Evolutionary conservation across 257 asterid species (phyloP).

Genomic region (Lithospermum erythrorhizon): DNA sequence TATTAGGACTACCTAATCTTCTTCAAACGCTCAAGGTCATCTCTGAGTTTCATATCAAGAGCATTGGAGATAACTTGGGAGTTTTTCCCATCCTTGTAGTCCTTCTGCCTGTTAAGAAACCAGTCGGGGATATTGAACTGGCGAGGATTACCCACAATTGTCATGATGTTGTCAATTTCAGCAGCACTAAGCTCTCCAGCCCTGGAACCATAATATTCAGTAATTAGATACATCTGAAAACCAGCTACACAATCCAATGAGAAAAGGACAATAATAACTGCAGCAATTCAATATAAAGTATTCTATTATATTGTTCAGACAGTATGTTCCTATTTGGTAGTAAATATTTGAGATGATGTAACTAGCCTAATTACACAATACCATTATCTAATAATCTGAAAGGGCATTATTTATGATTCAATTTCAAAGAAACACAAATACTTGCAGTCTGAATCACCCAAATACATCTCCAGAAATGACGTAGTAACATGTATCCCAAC

Average conservation of each 20-base stretch:
- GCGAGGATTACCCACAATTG: conserved; percentile 11
- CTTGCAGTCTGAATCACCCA: no score
- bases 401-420: no score
- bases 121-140: conserved; percentile 13
- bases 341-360: neutral
- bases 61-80: conserved; percentile 30
- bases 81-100: conserved; percentile 9
- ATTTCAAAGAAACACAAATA: no score
- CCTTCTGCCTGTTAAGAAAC: conserved; percentile 11
- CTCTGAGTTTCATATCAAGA: conserved; percentile 46
- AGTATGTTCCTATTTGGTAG: no score
- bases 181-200: conserved; percentile 12
- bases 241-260: neutral
- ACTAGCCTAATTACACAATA: neutral
- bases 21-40: conserved; percentile 37
- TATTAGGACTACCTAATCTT: conserved; percentile 21
- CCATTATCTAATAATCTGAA: no score
- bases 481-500: no score
- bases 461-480: no score
- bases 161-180: conserved; percentile 12
- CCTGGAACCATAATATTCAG: conserved; percentile 4
- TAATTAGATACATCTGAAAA: neutral
- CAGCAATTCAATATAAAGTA: no score
- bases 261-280: no score
- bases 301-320: no score